Base-by-base conservation (phyloP, 139 green algal species). In the Asterochloris erici region DNA sequence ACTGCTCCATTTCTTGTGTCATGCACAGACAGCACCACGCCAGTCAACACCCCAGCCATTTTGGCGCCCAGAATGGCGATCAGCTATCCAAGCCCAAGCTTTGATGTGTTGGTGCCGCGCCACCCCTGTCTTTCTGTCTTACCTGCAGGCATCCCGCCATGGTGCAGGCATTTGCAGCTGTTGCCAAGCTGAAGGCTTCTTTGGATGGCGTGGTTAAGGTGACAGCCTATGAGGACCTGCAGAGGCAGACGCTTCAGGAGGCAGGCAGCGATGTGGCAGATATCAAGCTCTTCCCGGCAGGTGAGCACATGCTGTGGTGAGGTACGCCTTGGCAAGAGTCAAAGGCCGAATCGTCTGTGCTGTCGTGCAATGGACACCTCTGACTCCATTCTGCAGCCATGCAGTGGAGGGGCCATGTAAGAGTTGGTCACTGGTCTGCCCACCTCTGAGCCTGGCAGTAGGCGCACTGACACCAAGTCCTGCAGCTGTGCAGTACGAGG, bases 281-380 rank as follows among this genome's bases (percentile, higher is more conserved):
- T 62, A 24, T 90, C 6, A 80, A 86, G 14, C 74, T 88, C 12
- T 91, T 85, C 61, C 87, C 87, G 23, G 70, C 68, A 69, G 85
- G 85, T 88, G 21, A 79, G 80, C 68, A 26, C 26, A 54, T 73
- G 12, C 11, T 76, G 70, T 76, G n/a, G 21, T 54, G 70, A 54
- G 38, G 6, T 6, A 54, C 6, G 38, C 38, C 38, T 6, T 54
- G 38, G 38, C 38, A 54, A 6, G 38, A 54, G 6, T 54, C 38
- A 54, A 6, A 54, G 38, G 38, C 38, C 6, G 38, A 54, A 54
- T 71, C 19, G 1, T 6, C 21, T 71, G 66, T 4, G 17, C 66
- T 71, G 66, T 26, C 21, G 10, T 82, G 38, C 38, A 54, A 6
- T 54, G 38, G 38, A 2, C 38, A 54, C 38, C 38, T 10, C 38